Evolutionary conservation across 306 rosid species (phyloP), one percentile per base, ranked within the genome.

Genomic region (Lupinus albus): DNA sequence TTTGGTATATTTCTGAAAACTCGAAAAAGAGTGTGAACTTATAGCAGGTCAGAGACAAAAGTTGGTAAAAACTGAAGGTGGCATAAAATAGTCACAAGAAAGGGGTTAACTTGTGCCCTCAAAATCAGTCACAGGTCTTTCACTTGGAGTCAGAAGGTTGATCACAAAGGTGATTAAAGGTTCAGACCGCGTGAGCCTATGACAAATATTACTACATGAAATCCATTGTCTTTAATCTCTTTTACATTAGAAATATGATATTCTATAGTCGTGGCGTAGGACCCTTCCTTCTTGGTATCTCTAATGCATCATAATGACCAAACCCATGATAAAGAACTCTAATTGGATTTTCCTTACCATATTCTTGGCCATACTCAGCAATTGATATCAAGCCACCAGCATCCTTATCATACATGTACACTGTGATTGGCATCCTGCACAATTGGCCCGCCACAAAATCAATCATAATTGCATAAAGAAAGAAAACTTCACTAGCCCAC

Each of bases 321-420:
- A 79, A 93, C 32, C 95, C 98, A 36, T 89, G 84, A 66, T 89
- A 93, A 65, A 93, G 98, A 69, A 93, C 90, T 72, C 80, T 81
- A 60, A 89, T 82, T 25, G 97, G 97, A 72, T 88, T 83, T 32
- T 88, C 84, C 64, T 77, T 83, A 35, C 94, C 91, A 15, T 93
- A 88, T 71, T 93, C 98, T 83, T 89, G 79, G 56, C 97, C 98
- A 74, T 93, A 93, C 79, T 89, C 95, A 5, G 98, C 98, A 30
- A 93, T 93, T 59, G 94, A 80, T 72, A 93, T 93, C 81, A 93
- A 79, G 45, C 97, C 98, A 47, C 87, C 91, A 8, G 86, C 89
- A 20, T 80, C 91, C n/a, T 70, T 18, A 74, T 93, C 96, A 58
- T 83, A 69, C 96, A 93, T 93, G 88, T 88, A 93, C 51, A 89